Percentiles rank a stretch among this genome's conserved stretches.
Conservation (phyloP, 1,284 basidiomycete species). For the Mycena sp. region DNA sequence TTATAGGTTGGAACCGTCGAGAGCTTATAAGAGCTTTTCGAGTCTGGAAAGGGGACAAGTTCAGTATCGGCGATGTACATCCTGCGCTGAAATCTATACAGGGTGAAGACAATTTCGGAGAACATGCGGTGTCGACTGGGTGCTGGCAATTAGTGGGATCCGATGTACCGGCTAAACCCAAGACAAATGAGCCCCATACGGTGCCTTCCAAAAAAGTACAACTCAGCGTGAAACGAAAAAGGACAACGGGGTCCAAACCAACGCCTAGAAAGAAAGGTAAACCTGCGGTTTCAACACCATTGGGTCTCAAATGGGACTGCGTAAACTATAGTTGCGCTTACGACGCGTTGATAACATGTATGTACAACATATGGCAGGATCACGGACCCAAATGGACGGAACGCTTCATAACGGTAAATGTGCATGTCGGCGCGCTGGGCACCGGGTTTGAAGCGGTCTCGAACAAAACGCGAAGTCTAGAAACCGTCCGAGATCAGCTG, state of each 20-base stretch:
- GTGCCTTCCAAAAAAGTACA: no score
- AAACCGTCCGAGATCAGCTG: no score
- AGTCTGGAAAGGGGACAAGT: background rate
- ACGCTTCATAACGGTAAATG: background rate
- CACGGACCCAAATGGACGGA: background rate
- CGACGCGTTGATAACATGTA: background rate
- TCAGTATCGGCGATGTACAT: background rate
- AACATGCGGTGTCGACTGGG: no score
- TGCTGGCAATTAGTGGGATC: background rate
- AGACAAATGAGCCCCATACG: no score
- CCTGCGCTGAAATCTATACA: background rate
- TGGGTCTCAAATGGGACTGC: slow-evolving; percentile 11
- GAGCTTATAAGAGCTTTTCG: background rate
- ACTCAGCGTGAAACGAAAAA: background rate
- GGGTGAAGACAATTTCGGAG: background rate
- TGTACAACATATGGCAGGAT: background rate
- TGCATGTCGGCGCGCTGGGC: background rate
- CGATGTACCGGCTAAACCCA: no score
- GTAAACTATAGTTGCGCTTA: slow-evolving; percentile 5
- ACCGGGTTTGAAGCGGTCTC: no score
- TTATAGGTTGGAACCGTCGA: background rate
- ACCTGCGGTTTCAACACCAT: background rate
- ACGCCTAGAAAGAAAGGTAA: background rate
- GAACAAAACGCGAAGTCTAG: no score
- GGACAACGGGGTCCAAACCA: no score